Percentiles rank a stretch among this genome's conserved stretches.
Conservation (phyloP, 305 asterid genomes). For the Vinca major region DNA sequence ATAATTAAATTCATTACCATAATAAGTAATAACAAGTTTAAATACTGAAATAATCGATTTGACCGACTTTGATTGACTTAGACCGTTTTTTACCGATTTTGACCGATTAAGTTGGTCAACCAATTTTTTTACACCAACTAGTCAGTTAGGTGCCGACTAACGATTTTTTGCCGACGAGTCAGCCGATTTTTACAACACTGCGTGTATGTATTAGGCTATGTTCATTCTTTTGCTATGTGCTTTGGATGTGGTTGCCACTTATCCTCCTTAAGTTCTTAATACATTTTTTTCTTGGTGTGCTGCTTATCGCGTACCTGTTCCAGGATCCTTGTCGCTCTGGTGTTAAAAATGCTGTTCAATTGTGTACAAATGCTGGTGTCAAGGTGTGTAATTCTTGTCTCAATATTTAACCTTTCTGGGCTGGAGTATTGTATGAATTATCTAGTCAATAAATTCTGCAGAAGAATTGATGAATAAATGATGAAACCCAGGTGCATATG, state of each 20-base stretch:
- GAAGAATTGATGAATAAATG: background rate
- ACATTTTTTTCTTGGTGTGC: background rate
- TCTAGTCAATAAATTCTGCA: background rate
- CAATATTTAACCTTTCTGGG: background rate
- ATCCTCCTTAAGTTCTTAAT: background rate
- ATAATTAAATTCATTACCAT: too few relatives aligned
- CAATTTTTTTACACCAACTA: too few relatives aligned
- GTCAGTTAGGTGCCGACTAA: too few relatives aligned
- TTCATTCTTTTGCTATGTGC: background rate
- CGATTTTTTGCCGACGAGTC: too few relatives aligned
- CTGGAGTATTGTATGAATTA: background rate
- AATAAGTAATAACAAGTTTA: too few relatives aligned
- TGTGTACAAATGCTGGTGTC: conserved; percentile 78
- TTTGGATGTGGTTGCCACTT: background rate
- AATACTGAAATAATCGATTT: too few relatives aligned
- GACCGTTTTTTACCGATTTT: too few relatives aligned
- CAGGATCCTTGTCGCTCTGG: conserved; percentile 97
- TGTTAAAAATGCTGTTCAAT: conserved; percentile 71
- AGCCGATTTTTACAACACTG: too few relatives aligned
- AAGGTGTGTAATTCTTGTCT: conserved; percentile 42
- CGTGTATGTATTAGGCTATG: background rate
- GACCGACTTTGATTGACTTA: too few relatives aligned
- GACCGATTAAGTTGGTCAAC: too few relatives aligned
- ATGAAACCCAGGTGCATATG: background rate
- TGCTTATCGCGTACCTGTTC: conserved; percentile 16